phyloP scores from a whole-genome alignment of 345 rosid species.

The Aquilaria malaccensis region DNA sequence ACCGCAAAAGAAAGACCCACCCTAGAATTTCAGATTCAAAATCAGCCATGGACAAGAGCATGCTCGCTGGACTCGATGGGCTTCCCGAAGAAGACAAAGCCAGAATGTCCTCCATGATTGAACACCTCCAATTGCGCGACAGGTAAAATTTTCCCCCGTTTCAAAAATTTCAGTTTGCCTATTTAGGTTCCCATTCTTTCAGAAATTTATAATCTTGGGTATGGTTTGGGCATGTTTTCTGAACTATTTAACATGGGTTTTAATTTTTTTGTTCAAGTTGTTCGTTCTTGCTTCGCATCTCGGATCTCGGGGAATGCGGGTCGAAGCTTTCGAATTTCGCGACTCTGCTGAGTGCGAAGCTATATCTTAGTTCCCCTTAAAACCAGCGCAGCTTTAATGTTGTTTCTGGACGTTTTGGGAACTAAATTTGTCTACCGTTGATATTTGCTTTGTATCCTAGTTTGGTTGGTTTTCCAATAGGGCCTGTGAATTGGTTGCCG shows the following conservation, averaged over 20 bases:
- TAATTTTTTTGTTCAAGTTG: neutral
- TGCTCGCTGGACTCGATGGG: slow-evolving; percentile 77
- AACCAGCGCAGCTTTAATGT: slow-evolving; percentile 45
- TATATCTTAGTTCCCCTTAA: slow-evolving; percentile 48
- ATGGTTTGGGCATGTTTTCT: neutral
- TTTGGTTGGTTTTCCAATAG: too few relatives aligned
- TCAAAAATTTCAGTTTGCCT: neutral
- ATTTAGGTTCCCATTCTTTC: neutral
- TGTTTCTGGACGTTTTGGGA: slow-evolving; percentile 77
- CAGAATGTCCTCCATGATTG: slow-evolving; percentile 77
- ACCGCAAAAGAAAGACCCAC: neutral
- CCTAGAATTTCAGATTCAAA: too few relatives aligned
- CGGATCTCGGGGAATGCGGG: slow-evolving; percentile 1
- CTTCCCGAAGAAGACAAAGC: slow-evolving; percentile 69
- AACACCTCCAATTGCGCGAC: slow-evolving; percentile 84
- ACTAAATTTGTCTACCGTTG: slow-evolving; percentile 23
- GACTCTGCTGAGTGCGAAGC: slow-evolving; percentile 42
- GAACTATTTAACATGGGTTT: neutral
- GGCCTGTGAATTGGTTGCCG: too few relatives aligned
- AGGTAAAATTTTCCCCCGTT: slow-evolving; percentile 34
- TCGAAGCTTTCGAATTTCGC: neutral
- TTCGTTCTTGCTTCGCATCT: slow-evolving; percentile 18
- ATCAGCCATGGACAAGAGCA: slow-evolving; percentile 60
- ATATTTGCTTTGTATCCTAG: neutral
- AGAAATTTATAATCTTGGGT: neutral